Evolutionary conservation across 345 rosid species (phyloP).

Genomic region (Raphanus raphanistrum): DNA sequence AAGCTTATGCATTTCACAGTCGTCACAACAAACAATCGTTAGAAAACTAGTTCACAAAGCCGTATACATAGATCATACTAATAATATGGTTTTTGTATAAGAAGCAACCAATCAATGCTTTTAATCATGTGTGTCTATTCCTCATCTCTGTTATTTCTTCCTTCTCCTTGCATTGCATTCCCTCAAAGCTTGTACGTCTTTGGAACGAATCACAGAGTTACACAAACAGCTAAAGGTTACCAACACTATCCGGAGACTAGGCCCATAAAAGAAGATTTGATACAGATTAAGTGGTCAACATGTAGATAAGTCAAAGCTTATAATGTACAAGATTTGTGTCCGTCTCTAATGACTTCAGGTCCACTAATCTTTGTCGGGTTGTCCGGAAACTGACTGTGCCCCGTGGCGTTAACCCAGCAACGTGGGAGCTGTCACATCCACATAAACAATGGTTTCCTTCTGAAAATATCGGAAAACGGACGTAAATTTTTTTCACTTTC

Average conservation of each 20-base stretch:
- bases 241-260: conserved; percentile 1
- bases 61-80: not conserved
- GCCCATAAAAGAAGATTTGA: not conserved
- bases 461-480: not conserved
- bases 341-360: conserved; percentile 24
- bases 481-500: not conserved
- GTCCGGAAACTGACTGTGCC: conserved; percentile 1
- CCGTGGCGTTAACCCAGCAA: conserved; percentile 26
- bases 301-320: not conserved
- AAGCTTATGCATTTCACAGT: not conserved
- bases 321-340: not conserved
- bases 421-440: conserved; percentile 35
- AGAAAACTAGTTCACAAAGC: not conserved
- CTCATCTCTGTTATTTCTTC: conserved; percentile 37
- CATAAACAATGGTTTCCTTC: not conserved
- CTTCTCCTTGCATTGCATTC: conserved; percentile 23
- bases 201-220: conserved; percentile 7
- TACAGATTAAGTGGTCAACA: conserved; percentile 19
- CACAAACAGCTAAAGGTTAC: not conserved
- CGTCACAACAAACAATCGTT: not conserved
- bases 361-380: conserved; percentile 38
- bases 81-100: not conserved
- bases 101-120: conserved; percentile 10
- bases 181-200: conserved; percentile 42
- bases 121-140: not conserved